Conservation (phyloP, 1,284 basidiomycete species). For the Ceratobasidium sp. region DNA sequence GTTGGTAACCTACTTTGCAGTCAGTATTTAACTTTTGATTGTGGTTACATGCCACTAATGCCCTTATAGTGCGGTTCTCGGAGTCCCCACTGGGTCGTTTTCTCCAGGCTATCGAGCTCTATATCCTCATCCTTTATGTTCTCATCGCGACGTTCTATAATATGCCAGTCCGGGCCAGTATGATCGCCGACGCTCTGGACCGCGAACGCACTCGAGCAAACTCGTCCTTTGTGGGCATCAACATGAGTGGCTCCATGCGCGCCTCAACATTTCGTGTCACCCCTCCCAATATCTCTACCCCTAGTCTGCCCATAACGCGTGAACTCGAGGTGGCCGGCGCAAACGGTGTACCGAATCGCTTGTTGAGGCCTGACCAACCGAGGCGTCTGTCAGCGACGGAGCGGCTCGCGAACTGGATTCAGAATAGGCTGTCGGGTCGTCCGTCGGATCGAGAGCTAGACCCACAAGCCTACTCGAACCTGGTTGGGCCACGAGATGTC, state of each 20-base stretch:
- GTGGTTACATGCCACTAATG: conserved; percentile 40
- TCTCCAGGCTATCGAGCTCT: conserved; percentile 70
- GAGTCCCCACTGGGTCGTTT: conserved; percentile 74
- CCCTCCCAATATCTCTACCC: conserved; percentile 41
- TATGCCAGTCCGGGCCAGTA: conserved; percentile 15
- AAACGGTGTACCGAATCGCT: conserved; percentile 19
- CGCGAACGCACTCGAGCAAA: conserved; percentile 21
- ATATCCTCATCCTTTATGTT: conserved; percentile 64
- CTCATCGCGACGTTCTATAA: conserved; percentile 53
- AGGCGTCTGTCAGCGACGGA: conserved; percentile 36
- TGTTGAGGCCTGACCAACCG: conserved; percentile 9
- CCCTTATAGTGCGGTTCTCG: conserved; percentile 64
- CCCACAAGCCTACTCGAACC: conserved; percentile 2
- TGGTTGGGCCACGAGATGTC: not conserved
- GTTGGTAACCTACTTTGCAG: conserved; percentile 65
- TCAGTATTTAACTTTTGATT: conserved; percentile 54
- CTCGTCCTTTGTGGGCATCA: conserved; percentile 41
- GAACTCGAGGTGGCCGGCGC: conserved; percentile 23
- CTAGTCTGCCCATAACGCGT: conserved; percentile 11
- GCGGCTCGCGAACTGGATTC: conserved; percentile 40
- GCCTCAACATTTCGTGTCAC: conserved; percentile 42
- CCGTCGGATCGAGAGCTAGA: conserved; percentile 21
- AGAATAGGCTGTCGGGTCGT: conserved; percentile 35
- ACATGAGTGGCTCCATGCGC: conserved; percentile 39
- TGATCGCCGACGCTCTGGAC: conserved; percentile 22